Percentiles rank a stretch among this genome's conserved stretches.
Conservation (phyloP, 140 eudicot species). For the Flaveria floridana region DNA sequence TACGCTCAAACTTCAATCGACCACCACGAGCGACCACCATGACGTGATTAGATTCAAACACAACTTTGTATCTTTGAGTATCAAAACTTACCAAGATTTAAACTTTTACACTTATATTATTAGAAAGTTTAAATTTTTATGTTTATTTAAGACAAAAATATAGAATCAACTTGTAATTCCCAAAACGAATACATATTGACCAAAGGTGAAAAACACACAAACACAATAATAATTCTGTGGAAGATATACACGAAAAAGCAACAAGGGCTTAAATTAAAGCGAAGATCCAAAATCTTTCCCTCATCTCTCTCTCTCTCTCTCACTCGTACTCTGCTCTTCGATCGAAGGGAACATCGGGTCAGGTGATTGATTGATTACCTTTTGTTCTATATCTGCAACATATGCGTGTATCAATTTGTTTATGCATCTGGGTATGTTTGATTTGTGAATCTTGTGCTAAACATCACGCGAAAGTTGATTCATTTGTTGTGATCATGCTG, state of each 20-base stretch:
- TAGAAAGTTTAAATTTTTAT: too few relatives aligned
- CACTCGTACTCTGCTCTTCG: slow-evolving; percentile 32
- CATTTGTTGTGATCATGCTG: not conserved
- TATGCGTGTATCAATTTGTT: not conserved
- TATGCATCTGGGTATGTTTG: not conserved
- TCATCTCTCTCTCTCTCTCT: slow-evolving; percentile 23
- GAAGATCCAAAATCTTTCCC: slow-evolving; percentile 2
- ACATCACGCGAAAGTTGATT: not conserved
- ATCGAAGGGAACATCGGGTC: slow-evolving; percentile 14
- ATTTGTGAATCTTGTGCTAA: not conserved
- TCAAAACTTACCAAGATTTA: too few relatives aligned
- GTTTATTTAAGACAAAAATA: too few relatives aligned
- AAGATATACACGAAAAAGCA: slow-evolving; percentile 31
- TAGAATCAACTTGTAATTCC: too few relatives aligned
- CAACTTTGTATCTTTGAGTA: too few relatives aligned
- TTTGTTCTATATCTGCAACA: not conserved
- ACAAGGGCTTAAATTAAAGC: slow-evolving; percentile 28
- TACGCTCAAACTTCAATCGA: too few relatives aligned
- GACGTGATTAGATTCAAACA: too few relatives aligned
- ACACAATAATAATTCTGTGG: slow-evolving; percentile 13
- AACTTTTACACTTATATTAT: too few relatives aligned
- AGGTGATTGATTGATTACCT: slow-evolving; percentile 3
- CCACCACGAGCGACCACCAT: too few relatives aligned
- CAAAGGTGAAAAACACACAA: not conserved
- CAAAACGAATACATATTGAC: not conserved